Percentiles rank a stretch among this genome's conserved stretches.
Evolutionary conservation across 345 rosid species (phyloP).

Genomic region (rapeseed (Brassica napus)): Da-Ae NC_063445.1:5010001-5010500

Average conservation of each 20-base stretch:
- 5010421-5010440: neutral
- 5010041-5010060: neutral
- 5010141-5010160: neutral
- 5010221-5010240: neutral
- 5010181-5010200: neutral
- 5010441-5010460: neutral
- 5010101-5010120: neutral
- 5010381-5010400: neutral
- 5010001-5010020: neutral
- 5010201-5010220: neutral
- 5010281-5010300: neutral
- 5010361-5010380: neutral
- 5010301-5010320: neutral
- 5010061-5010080: neutral
- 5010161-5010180: neutral
- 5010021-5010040: neutral
- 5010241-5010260: neutral
- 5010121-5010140: neutral
- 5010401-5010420: neutral
- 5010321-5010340: neutral
- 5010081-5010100: neutral
- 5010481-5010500: neutral
- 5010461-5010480: neutral
- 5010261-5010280: neutral
- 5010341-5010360: neutral